phyloP scores from a whole-genome alignment of 352 stramenopile species.

The Phytophthora tubulina region DNA sequence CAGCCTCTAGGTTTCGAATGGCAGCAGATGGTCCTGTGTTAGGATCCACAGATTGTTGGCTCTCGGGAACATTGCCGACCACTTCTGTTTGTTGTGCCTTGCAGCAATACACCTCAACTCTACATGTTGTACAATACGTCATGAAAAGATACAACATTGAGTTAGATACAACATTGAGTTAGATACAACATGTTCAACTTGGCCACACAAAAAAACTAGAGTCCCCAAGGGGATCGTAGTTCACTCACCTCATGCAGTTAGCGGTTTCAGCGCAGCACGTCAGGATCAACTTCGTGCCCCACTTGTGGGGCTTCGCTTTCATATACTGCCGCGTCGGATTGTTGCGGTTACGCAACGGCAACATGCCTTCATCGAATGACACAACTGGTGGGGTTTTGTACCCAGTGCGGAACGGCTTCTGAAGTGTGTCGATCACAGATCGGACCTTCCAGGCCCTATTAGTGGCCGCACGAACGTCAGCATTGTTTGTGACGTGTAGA shows the following conservation, averaged over 20 bases:
- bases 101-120: conserved; percentile 19
- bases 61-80: not conserved
- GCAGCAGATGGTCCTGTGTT: conserved; percentile 5
- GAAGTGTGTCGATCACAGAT: conserved; percentile 2
- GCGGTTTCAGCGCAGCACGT: conserved; percentile 19
- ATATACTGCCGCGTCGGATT: conserved; percentile 26
- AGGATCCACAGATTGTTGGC: not conserved
- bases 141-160: not conserved
- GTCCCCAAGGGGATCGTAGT: not conserved
- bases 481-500: conserved; percentile 28
- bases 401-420: not conserved
- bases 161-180: conserved; percentile 20
- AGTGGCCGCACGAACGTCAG: not conserved
- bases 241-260: conserved; percentile 22
- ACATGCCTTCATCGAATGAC: conserved; percentile 14
- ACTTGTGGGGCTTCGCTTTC: conserved; percentile 23
- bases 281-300: conserved; percentile 26
- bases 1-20: conserved; percentile 9
- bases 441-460: conserved; percentile 16
- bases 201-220: conserved; percentile 8
- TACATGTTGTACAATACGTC: conserved; percentile 14
- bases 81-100: conserved; percentile 1
- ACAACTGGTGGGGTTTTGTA: conserved; percentile 16
- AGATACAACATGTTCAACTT: conserved; percentile 31
- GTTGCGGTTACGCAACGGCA: conserved; percentile 4